These are phyloP conservation scores for Penicillium sp. DNA, from an alignment of 2,329 filamentous ascomycete genomes.

Conservation along the genomic window DNA sequence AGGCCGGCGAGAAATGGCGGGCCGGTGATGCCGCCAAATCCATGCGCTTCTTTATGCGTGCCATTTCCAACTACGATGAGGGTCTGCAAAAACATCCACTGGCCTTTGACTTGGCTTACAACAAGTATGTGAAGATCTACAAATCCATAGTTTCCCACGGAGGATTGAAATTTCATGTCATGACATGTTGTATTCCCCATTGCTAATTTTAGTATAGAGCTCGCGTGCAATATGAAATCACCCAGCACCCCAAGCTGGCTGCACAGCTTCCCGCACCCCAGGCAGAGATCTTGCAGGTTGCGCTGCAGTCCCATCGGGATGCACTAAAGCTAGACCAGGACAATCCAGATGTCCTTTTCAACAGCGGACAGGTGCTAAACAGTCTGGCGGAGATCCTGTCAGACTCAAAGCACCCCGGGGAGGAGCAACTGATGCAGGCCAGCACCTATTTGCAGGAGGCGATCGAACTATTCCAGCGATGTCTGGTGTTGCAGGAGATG, in stretches of 20 bases:
- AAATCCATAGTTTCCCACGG: background rate
- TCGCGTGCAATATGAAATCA: slow-evolving; percentile 67
- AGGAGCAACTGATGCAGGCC: slow-evolving; percentile 47
- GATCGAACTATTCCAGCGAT: slow-evolving; percentile 59
- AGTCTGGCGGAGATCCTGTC: slow-evolving; percentile 62
- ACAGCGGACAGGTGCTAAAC: slow-evolving; percentile 68
- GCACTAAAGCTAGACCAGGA: slow-evolving; percentile 60
- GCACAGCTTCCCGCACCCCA: slow-evolving; percentile 56
- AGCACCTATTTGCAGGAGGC: slow-evolving; percentile 60
- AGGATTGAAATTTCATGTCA: background rate
- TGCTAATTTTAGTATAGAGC: slow-evolving; percentile 48
- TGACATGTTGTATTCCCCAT: background rate
- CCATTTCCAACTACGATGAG: slow-evolving; percentile 65
- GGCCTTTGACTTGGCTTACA: slow-evolving; percentile 72
- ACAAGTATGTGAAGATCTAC: slow-evolving; percentile 55
- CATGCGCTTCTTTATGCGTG: slow-evolving; percentile 58
- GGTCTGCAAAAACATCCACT: slow-evolving; percentile 61
- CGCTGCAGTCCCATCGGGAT: slow-evolving; percentile 63
- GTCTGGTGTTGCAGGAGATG: slow-evolving; percentile 54
- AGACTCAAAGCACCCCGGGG: slow-evolving; percentile 50
- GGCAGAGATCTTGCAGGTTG: slow-evolving; percentile 57
- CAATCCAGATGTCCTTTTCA: slow-evolving; percentile 69
- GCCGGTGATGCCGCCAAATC: slow-evolving; percentile 68
- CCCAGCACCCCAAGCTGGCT: slow-evolving; percentile 64
- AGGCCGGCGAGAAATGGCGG: slow-evolving; percentile 72